Evolutionary conservation across 306 rosid genomes (phyloP).

Genomic region (Sphenostylis stenocarpa): DNA sequence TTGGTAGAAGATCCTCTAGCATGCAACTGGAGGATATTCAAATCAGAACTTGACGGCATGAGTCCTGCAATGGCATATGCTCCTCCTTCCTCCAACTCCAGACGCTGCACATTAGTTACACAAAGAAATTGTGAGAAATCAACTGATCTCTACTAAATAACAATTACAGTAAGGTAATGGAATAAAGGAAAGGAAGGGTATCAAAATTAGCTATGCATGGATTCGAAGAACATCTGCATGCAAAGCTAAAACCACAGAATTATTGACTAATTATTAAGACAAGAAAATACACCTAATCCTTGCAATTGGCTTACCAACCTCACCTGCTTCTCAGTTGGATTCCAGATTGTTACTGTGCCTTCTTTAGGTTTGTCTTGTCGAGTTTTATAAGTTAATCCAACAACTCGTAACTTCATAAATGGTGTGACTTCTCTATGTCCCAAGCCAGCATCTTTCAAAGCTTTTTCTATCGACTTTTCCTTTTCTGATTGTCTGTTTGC

Average conservation of each 20-base stretch:
- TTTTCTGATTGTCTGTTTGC: conserved; percentile 67
- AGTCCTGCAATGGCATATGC: conserved; percentile 79
- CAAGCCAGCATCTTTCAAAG: conserved; percentile 74
- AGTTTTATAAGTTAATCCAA: conserved; percentile 61
- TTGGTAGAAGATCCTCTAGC: conserved; percentile 70
- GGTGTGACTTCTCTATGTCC: conserved; percentile 68
- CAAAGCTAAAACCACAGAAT: not conserved
- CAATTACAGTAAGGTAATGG: not conserved
- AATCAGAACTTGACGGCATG: conserved; percentile 56
- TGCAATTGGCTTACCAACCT: conserved; percentile 46
- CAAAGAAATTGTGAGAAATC: conserved; percentile 27
- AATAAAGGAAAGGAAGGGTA: not conserved
- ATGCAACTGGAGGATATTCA: conserved; percentile 62
- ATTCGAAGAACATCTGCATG: not conserved
- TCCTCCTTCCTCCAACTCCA: conserved; percentile 81
- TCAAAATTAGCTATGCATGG: not conserved
- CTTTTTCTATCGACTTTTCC: conserved; percentile 73
- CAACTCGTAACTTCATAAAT: conserved; percentile 76
- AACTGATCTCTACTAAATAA: conserved; percentile 7
- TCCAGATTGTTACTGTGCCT: conserved; percentile 90
- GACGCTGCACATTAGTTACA: conserved; percentile 52
- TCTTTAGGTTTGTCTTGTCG: conserved; percentile 51
- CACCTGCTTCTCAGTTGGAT: conserved; percentile 88
- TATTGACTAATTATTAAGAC: conserved; percentile 6
- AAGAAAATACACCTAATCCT: not conserved